These are phyloP conservation scores for Russula ochroleuca DNA, from an alignment of 768 basidiomycete genomes.

Conservation along the genomic window DNA sequence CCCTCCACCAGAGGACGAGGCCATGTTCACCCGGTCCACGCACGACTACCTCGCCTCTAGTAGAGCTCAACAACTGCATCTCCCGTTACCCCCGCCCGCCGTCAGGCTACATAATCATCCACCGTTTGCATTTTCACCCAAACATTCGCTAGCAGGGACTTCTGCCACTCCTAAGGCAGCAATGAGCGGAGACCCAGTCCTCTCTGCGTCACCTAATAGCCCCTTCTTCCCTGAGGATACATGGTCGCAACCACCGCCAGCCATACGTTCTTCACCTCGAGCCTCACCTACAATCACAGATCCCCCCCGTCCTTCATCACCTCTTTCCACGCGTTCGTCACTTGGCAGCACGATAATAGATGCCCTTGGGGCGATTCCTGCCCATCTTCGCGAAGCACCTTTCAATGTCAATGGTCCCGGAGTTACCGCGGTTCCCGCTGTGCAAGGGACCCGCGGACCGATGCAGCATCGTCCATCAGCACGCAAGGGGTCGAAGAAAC, in stretches of 20 bases:
- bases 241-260: conserved; percentile 18
- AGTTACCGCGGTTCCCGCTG: conserved; percentile 1
- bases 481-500: conserved; percentile 12
- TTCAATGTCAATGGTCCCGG: conserved; percentile 5
- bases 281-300: not conserved
- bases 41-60: conserved; percentile 19
- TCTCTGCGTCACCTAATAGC: conserved; percentile 9
- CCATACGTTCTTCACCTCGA: not conserved
- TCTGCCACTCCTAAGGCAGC: not conserved
- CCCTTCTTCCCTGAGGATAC: conserved; percentile 13
- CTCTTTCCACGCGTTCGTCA: conserved; percentile 12
- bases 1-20: conserved; percentile 17
- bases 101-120: not conserved
- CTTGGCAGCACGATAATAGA: conserved; percentile 22
- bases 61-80: conserved; percentile 15
- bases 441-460: not conserved
- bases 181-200: conserved; percentile 2
- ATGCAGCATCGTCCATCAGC: conserved; percentile 4
- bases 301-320: conserved; percentile 12
- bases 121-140: not conserved
- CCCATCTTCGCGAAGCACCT: conserved; percentile 17
- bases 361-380: conserved; percentile 21
- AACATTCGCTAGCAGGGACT: not conserved
- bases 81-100: conserved; percentile 20
- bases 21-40: conserved; percentile 15